These are phyloP conservation scores for Trichocladium uniseriatum DNA, from an alignment of 495 filamentous ascomycete genomes.

Conservation along the genomic window DNA sequence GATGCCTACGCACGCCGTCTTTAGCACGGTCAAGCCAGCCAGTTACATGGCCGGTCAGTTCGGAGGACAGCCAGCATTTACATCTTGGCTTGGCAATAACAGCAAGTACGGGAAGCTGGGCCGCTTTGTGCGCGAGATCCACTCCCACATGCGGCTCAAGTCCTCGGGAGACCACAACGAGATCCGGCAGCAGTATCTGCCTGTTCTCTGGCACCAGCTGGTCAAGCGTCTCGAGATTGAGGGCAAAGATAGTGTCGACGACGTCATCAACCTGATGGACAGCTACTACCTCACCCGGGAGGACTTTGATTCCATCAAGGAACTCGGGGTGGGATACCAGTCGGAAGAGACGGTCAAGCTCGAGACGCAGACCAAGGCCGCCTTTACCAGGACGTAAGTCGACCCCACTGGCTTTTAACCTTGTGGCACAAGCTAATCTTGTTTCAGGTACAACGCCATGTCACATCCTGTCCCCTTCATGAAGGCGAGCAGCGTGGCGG, in stretches of 20 bases:
- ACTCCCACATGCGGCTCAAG: constrained; percentile 91
- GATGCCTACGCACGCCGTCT: constrained; percentile 95
- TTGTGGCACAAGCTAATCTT: constrained; percentile 10
- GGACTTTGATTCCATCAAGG: constrained; percentile 85
- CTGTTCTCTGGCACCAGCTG: constrained; percentile 75
- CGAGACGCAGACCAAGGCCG: constrained; percentile 72
- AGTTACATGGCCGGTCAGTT: constrained; percentile 77
- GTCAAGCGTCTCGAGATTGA: constrained; percentile 59
- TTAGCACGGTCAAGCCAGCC: constrained; percentile 89
- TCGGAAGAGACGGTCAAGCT: constrained; percentile 63
- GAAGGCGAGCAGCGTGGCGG: constrained; percentile 71
- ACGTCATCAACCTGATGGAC: constrained; percentile 87
- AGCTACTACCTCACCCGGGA: constrained; percentile 94
- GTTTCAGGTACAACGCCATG: constrained; percentile 64
- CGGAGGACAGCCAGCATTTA: constrained; percentile 53
- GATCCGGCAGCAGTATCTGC: constrained; percentile 88
- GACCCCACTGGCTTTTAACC: not conserved
- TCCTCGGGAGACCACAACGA: constrained; percentile 89
- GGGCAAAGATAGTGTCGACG: constrained; percentile 63
- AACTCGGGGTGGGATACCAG: constrained; percentile 83
- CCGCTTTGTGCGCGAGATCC: constrained; percentile 86
- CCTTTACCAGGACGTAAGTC: constrained; percentile 75
- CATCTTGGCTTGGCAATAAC: constrained; percentile 88
- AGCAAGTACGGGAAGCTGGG: constrained; percentile 80
- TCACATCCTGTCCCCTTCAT: constrained; percentile 93